phyloP scores from a whole-genome alignment of 768 basidiomycete species.

The Boletus eberwhitei region DNA sequence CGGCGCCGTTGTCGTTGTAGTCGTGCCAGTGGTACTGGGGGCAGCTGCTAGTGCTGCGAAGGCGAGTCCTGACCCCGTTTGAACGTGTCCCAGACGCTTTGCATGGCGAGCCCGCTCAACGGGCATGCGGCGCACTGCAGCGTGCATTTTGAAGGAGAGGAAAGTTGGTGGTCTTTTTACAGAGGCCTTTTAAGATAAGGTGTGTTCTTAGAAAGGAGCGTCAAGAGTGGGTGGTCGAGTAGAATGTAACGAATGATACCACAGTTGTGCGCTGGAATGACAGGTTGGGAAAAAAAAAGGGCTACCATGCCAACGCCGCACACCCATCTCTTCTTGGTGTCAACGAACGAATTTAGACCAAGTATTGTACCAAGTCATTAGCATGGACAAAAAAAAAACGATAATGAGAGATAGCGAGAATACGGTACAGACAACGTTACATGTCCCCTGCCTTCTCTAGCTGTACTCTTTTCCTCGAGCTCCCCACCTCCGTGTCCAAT shows the following conservation, averaged over 20 bases:
- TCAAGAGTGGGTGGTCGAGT: conserved; percentile 1
- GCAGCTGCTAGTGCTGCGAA: conserved; percentile 2
- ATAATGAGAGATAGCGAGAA: not conserved
- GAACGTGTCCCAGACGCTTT: conserved; percentile 31
- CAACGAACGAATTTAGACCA: not conserved
- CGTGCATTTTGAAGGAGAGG: conserved; percentile 23
- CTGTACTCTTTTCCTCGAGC: conserved; percentile 67
- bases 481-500: conserved; percentile 69
- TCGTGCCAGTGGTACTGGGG: not conserved
- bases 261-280: not conserved
- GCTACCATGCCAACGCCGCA: conserved; percentile 20
- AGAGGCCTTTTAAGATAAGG: not conserved
- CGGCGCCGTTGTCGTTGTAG: not conserved
- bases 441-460: conserved; percentile 56
- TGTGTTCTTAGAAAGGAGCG: conserved; percentile 14
- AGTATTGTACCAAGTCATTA: not conserved
- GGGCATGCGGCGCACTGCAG: conserved; percentile 25
- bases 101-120: conserved; percentile 33
- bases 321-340: not conserved
- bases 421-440: conserved; percentile 20
- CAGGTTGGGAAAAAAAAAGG: not conserved
- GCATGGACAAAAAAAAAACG: not conserved
- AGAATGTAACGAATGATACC: conserved; percentile 9
- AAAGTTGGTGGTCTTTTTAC: not conserved
- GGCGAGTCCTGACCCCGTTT: conserved; percentile 4